phyloP scores from a whole-genome alignment of 1,284 basidiomycete species.

The Mycosarcoma mackinlayi region DNA sequence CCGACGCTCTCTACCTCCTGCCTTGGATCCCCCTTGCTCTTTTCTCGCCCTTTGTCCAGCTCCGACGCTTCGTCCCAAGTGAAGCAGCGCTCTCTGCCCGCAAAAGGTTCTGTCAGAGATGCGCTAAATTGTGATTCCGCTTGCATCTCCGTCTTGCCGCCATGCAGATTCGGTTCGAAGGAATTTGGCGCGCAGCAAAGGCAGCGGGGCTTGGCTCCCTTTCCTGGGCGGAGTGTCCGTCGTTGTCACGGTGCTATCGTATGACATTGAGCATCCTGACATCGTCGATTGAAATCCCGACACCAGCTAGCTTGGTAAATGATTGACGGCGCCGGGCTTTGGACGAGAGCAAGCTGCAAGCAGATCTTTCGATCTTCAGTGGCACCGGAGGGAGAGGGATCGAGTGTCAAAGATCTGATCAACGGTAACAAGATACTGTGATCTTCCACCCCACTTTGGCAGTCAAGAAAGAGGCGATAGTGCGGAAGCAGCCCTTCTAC shows the following conservation, averaged over 20 bases:
- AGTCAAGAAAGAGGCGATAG: too few relatives aligned
- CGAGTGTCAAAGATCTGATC: too few relatives aligned
- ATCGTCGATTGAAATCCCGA: not conserved
- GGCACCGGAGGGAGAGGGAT: not conserved
- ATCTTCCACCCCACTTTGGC: too few relatives aligned
- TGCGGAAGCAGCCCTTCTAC: too few relatives aligned
- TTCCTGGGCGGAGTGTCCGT: too few relatives aligned
- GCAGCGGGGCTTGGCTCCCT: not conserved
- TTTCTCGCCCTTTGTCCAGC: constrained; percentile 7
- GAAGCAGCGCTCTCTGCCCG: not conserved
- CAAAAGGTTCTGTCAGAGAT: too few relatives aligned
- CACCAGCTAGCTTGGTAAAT: not conserved
- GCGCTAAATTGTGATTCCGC: not conserved
- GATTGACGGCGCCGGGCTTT: constrained; percentile 9
- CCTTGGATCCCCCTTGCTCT: constrained; percentile 14
- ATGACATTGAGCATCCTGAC: not conserved
- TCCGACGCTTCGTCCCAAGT: constrained; percentile 6
- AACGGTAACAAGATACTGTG: too few relatives aligned
- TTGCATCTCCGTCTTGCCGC: constrained; percentile 29
- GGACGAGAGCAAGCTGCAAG: not conserved
- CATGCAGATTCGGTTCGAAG: constrained; percentile 11
- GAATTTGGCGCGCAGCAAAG: constrained; percentile 21
- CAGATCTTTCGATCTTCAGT: not conserved
- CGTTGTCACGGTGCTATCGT: not conserved
- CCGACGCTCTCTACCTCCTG: constrained; percentile 20